Evolutionary conservation across 805 yeast species (phyloP), one percentile per base, ranked within the genome.

Genomic region (Starmerella floricola): DNA sequence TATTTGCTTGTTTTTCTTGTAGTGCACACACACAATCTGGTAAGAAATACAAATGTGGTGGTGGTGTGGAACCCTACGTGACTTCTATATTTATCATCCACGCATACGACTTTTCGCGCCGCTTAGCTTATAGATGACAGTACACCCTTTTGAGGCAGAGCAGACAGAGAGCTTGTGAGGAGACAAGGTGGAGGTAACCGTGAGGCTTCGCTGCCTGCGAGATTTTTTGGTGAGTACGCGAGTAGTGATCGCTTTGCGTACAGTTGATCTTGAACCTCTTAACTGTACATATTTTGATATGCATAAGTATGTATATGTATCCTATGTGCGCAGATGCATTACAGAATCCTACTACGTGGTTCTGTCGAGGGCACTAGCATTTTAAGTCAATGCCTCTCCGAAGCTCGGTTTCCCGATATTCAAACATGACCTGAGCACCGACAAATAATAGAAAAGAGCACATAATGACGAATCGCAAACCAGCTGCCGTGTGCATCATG

Each of bases 391-490:
- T 71, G 2, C 96, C 96, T 31, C 72, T 67, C 54, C 97, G 73
- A 57, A 73, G 78, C 59, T 91, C 99, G 20, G 76, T 64, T 57
- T 85, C 94, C 53, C 99, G 71, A 45, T 82, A 62, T 61, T 91
- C 97, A 63, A 86, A 87, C 97, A 91, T 91, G 16, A 86, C 79
- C 60, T 88, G 97, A 1, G 76, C 79, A 2, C 81, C 97, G 15
- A 85, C 77, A 61, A 81, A 91, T 32, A 91, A 65, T 46, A 81
- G 73, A 3, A 59, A 57, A 44, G 81, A 76, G 3, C 93, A 75
- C 41, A 81, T 71, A 54, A 84, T 80, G 18, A 63, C 62, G 38
- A 59, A 65, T 38, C 57, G 51, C 31, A 81, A 57, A 0, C 97
- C 97, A 8, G 69, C 65, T 15, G 65, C 59, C 0, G 97, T 85